phyloP scores from a whole-genome alignment of 768 basidiomycete genomes.

The Boletus vinaceobasis region DNA sequence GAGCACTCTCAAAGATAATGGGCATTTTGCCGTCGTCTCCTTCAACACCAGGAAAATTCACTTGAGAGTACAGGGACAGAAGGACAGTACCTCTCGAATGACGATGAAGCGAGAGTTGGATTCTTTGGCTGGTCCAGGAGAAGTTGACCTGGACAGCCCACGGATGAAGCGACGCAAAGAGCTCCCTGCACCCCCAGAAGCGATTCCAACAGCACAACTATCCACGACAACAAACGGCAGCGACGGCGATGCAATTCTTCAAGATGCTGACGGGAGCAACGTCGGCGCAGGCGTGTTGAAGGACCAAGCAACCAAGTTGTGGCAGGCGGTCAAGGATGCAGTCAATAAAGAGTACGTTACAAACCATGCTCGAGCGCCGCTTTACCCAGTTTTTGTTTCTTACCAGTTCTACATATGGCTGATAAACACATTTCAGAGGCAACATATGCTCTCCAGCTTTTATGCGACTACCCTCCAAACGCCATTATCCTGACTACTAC shows the following conservation, averaged over 20 bases:
- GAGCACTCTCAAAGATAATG: slow-evolving; percentile 33
- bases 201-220: slow-evolving; percentile 30
- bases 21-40: slow-evolving; percentile 28
- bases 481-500: slow-evolving; percentile 86
- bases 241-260: slow-evolving; percentile 20
- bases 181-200: slow-evolving; percentile 37
- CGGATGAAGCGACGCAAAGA: slow-evolving; percentile 53
- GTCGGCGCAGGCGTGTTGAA: slow-evolving; percentile 40
- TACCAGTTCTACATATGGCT: slow-evolving; percentile 34
- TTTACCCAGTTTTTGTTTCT: slow-evolving; percentile 44
- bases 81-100: slow-evolving; percentile 19
- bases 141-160: slow-evolving; percentile 42
- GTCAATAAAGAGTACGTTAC: slow-evolving; percentile 84
- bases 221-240: slow-evolving; percentile 32
- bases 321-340: slow-evolving; percentile 78
- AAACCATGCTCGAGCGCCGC: slow-evolving; percentile 36
- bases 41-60: slow-evolving; percentile 25
- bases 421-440: slow-evolving; percentile 47
- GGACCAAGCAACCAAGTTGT: slow-evolving; percentile 68
- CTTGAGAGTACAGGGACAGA: slow-evolving; percentile 22
- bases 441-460: slow-evolving; percentile 62
- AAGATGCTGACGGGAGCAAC: slow-evolving; percentile 20
- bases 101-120: slow-evolving; percentile 55
- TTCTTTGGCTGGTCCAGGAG: slow-evolving; percentile 29
- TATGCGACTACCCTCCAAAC: slow-evolving; percentile 65